Conservation (phyloP, 2,329 filamentous ascomycete genomes). For the Neospermospora avenae region DNA sequence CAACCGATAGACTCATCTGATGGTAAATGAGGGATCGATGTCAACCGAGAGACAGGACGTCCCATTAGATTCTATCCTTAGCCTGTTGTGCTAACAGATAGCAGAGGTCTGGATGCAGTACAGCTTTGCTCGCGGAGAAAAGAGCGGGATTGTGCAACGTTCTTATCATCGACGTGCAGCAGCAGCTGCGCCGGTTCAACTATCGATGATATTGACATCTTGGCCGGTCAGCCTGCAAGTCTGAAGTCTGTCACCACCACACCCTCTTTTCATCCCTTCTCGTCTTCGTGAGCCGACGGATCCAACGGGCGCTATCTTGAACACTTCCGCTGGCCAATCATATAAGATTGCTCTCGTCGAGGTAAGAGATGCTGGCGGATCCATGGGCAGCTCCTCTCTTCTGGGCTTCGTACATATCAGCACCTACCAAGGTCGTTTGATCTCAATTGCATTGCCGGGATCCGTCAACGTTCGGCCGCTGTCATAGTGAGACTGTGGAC, state of each 20-base stretch:
- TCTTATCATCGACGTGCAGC: background rate
- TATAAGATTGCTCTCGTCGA: background rate
- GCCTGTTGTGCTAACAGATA: background rate
- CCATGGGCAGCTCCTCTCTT: background rate
- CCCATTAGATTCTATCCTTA: background rate
- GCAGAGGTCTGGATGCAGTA: background rate
- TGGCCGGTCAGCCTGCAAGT: background rate
- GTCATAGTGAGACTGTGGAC: background rate
- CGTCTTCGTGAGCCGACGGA: background rate
- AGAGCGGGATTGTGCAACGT: background rate
- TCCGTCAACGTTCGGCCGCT: background rate
- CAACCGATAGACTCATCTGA: background rate
- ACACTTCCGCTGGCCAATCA: background rate
- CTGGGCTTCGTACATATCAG: background rate
- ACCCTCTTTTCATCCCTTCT: slow-evolving; percentile 2
- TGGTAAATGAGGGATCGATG: background rate
- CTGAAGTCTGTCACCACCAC: background rate
- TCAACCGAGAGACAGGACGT: background rate
- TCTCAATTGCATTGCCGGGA: background rate
- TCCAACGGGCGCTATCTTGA: background rate
- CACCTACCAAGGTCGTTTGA: too few relatives aligned
- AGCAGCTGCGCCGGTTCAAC: background rate
- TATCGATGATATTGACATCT: background rate
- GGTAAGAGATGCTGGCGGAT: background rate
- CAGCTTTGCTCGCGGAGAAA: background rate